These are phyloP conservation scores for Linnemannia zychae DNA, from an alignment of 192 early-diverging fungal genomes.

Conservation along the genomic window DNA sequence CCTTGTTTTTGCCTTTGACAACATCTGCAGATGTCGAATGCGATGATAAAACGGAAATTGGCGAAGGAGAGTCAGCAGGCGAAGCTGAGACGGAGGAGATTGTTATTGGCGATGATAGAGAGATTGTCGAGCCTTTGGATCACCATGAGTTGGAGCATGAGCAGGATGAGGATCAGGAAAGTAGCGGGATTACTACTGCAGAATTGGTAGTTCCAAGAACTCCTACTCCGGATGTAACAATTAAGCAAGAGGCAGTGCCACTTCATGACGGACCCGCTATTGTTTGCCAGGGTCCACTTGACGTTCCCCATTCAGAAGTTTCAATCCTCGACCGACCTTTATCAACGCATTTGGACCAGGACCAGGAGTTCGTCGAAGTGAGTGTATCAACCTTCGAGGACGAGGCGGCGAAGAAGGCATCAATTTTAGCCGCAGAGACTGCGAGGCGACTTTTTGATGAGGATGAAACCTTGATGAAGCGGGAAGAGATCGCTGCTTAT, in stretches of 20 bases:
- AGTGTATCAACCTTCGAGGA: background rate
- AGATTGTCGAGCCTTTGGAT: background rate
- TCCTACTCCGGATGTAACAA: background rate
- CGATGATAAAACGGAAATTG: background rate
- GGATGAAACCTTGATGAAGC: constrained; percentile 59
- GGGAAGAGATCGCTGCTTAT: constrained; percentile 63
- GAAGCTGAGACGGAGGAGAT: background rate
- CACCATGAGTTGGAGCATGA: background rate
- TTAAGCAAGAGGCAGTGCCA: background rate
- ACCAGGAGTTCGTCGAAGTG: background rate
- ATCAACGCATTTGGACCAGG: background rate
- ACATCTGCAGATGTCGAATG: background rate
- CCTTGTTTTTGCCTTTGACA: constrained; percentile 24
- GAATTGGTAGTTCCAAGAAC: background rate
- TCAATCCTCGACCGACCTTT: background rate
- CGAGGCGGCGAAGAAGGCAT: background rate
- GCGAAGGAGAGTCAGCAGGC: background rate
- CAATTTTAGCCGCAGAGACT: constrained; percentile 7
- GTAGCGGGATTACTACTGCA: background rate
- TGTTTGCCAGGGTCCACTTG: background rate
- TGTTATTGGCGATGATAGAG: background rate
- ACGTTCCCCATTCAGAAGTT: background rate
- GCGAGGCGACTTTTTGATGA: constrained; percentile 58
- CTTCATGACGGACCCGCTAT: background rate
- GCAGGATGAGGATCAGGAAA: background rate